Conservation (phyloP, 2,329 filamentous ascomycete genomes). For the Fusarium virguliforme region DNA sequence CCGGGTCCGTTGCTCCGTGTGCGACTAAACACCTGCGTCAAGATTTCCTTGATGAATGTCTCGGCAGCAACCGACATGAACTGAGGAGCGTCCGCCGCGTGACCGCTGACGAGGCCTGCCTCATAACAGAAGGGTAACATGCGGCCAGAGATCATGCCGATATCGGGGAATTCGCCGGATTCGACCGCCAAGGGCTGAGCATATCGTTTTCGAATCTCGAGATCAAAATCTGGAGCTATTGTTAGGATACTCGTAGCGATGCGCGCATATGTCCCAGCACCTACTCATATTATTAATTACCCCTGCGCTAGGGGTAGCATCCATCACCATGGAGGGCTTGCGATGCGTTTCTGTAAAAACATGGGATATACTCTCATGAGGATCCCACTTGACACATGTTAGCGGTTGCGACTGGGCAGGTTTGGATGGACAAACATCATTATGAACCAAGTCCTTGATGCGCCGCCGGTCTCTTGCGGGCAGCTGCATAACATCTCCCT, state of each 20-base stretch:
- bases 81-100: constrained; percentile 72
- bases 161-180: constrained; percentile 79
- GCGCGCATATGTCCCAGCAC: constrained; percentile 50
- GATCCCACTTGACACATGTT: constrained; percentile 64
- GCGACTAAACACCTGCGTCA: constrained; percentile 75
- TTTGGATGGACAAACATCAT: constrained; percentile 67
- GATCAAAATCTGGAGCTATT: constrained; percentile 70
- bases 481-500: constrained; percentile 80
- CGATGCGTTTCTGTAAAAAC: constrained; percentile 69
- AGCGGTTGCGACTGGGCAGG: constrained; percentile 23
- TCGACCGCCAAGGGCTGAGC: constrained; percentile 76
- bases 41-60: constrained; percentile 76
- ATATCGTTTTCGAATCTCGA: constrained; percentile 78
- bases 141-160: constrained; percentile 73
- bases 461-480: constrained; percentile 76
- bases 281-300: constrained; percentile 86
- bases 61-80: constrained; percentile 78
- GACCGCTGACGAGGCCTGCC: constrained; percentile 72
- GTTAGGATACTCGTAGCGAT: constrained; percentile 38
- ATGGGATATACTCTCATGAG: constrained; percentile 68
- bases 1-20: constrained; percentile 77
- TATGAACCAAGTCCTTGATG: constrained; percentile 75
- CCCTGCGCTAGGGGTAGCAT: constrained; percentile 79
- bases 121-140: constrained; percentile 81
- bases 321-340: constrained; percentile 65